These are phyloP conservation scores for Arachis monticola DNA, from an alignment of 331 rosid genomes.

Conservation along the genomic window DNA sequence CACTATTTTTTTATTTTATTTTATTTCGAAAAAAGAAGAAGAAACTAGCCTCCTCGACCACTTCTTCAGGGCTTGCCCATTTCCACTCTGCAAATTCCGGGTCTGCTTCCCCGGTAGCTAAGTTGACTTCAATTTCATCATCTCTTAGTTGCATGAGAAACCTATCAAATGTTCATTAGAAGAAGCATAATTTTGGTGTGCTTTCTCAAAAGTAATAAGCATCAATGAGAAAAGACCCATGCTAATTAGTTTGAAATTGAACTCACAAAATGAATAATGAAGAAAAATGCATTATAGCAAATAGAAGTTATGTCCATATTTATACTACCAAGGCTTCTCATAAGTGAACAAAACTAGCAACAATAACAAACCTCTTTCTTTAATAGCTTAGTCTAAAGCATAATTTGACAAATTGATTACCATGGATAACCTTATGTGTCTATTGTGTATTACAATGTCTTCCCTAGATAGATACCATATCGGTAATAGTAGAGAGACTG, in stretches of 20 bases:
- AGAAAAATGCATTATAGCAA: slow-evolving; percentile 16
- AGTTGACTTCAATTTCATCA: slow-evolving; percentile 79
- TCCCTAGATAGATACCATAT: background rate
- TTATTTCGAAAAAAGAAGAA: no score
- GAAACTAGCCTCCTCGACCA: slow-evolving; percentile 76
- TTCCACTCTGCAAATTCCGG: slow-evolving; percentile 97
- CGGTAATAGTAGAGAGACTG: no score
- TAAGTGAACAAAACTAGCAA: background rate
- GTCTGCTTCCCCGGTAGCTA: slow-evolving; percentile 86
- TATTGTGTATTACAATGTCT: background rate
- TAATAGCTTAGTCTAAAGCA: slow-evolving; percentile 1
- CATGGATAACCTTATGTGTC: background rate
- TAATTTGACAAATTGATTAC: background rate
- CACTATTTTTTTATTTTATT: background rate
- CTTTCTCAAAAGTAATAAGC: background rate
- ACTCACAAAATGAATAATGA: slow-evolving; percentile 5
- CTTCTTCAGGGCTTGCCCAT: slow-evolving; percentile 93
- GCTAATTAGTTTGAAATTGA: background rate
- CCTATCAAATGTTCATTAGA: slow-evolving; percentile 56
- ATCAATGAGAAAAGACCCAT: background rate
- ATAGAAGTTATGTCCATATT: background rate
- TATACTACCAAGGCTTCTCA: no score
- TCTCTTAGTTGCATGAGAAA: slow-evolving; percentile 84
- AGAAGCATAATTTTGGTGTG: slow-evolving; percentile 14
- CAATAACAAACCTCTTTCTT: background rate